phyloP scores from a whole-genome alignment of 768 basidiomycete genomes.

The Tephrocybe sp. region DNA sequence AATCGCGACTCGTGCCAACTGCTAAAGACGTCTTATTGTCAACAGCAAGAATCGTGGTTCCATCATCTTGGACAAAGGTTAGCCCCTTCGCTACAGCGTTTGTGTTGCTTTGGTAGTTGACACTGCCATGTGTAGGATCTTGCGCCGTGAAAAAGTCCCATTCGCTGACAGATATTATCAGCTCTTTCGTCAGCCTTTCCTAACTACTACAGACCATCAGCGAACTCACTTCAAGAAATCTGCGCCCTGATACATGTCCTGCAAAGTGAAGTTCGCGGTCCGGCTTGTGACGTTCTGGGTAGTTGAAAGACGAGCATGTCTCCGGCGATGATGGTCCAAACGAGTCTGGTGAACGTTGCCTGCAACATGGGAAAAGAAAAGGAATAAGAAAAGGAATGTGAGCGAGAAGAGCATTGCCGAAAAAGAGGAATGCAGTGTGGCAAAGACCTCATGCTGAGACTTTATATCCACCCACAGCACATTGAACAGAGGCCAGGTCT shows the following conservation, averaged over 20 bases:
- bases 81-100: constrained; percentile 54
- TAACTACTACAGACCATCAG: neutral
- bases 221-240: constrained; percentile 59
- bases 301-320: constrained; percentile 21
- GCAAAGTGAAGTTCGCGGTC: constrained; percentile 24
- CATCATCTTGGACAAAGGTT: constrained; percentile 60
- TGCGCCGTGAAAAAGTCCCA: constrained; percentile 64
- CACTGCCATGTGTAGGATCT: constrained; percentile 74
- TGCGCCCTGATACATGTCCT: constrained; percentile 43
- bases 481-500: no score
- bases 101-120: constrained; percentile 52
- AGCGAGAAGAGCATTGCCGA: constrained; percentile 9
- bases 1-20: constrained; percentile 54
- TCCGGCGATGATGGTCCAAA: constrained; percentile 20
- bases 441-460: neutral
- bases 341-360: constrained; percentile 24
- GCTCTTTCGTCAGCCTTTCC: neutral
- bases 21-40: constrained; percentile 53
- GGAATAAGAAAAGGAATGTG: constrained; percentile 4
- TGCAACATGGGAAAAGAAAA: constrained; percentile 26
- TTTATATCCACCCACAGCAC: constrained; percentile 6
- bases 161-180: constrained; percentile 34
- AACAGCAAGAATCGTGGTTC: constrained; percentile 60
- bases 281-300: constrained; percentile 21
- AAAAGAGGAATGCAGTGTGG: neutral